Evolutionary conservation across 1,284 basidiomycete species (phyloP).

Genomic region (Austroboletus rostrupii): DNA sequence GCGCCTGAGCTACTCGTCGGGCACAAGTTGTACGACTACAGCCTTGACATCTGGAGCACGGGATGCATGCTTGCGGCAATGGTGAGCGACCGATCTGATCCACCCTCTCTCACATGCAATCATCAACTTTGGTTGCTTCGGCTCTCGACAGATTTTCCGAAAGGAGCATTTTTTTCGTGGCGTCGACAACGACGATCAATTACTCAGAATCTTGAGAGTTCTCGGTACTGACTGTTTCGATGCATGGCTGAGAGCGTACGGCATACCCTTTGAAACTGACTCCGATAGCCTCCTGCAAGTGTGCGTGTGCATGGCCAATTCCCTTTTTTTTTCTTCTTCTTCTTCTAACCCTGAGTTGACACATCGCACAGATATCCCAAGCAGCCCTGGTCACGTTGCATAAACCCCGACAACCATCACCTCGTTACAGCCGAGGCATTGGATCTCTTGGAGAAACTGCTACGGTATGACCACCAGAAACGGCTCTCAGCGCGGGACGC

Average conservation of each 20-base stretch:
- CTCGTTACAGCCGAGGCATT: constrained; percentile 72
- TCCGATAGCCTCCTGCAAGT: constrained; percentile 62
- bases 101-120: not conserved
- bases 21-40: constrained; percentile 84
- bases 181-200: constrained; percentile 85
- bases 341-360: constrained; percentile 2
- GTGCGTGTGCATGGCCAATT: constrained; percentile 33
- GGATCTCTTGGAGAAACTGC: constrained; percentile 80
- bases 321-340: not conserved
- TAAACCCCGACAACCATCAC: constrained; percentile 69
- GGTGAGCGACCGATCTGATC: constrained; percentile 41
- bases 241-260: constrained; percentile 65
- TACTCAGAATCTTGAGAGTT: constrained; percentile 85
- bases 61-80: constrained; percentile 89
- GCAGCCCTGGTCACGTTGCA: constrained; percentile 73
- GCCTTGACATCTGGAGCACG: constrained; percentile 83
- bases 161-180: constrained; percentile 91
- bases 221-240: constrained; percentile 84
- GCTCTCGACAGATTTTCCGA: constrained; percentile 61
- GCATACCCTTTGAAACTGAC: constrained; percentile 73
- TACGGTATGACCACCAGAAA: constrained; percentile 83
- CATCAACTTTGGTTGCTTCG: constrained; percentile 15
- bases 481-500: constrained; percentile 79
- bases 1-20: constrained; percentile 85
- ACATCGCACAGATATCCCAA: constrained; percentile 53